phyloP scores from a whole-genome alignment of 1,284 basidiomycete species.

The Rhodotorula glutinis region DNA sequence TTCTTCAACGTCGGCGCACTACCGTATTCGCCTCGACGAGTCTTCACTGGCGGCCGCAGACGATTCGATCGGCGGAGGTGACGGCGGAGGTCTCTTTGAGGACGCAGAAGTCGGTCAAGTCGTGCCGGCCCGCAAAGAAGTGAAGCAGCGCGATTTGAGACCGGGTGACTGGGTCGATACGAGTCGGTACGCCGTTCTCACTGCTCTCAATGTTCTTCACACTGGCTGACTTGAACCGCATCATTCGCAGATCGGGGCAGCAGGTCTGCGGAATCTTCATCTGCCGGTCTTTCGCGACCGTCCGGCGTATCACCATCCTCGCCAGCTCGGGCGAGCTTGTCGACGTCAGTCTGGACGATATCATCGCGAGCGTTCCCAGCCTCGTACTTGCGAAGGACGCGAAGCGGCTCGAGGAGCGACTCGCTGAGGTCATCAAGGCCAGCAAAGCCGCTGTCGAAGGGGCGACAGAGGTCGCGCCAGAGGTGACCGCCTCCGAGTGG shows the following conservation, averaged over 20 bases:
- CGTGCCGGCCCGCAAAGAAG: not conserved
- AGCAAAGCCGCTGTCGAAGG: too few species aligned
- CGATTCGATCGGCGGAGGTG: not conserved
- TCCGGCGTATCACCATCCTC: conserved; percentile 44
- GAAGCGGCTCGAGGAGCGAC: not conserved
- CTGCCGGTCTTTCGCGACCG: not conserved
- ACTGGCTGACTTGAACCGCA: not conserved
- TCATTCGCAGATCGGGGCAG: conserved; percentile 8
- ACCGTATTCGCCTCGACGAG: not conserved
- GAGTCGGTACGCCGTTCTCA: conserved; percentile 6
- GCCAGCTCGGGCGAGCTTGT: conserved; percentile 46
- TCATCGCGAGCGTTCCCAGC: conserved; percentile 48
- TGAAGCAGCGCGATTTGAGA: not conserved
- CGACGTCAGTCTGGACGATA: conserved; percentile 46
- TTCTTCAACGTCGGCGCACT: not conserved
- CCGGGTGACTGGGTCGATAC: conserved; percentile 24
- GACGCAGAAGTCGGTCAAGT: not conserved
- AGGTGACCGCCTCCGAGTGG: conserved; percentile 35
- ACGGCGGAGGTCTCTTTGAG: not conserved
- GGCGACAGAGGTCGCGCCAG: conserved; percentile 14
- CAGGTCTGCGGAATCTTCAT: conserved; percentile 16
- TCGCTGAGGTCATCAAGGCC: not conserved
- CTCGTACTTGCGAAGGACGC: conserved; percentile 42
- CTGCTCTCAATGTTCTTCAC: not conserved
- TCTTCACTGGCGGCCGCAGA: not conserved